Evolutionary conservation across 306 rosid genomes (phyloP), one percentile per base, ranked within the genome.

Genomic region (Acacia acuminata): DNA sequence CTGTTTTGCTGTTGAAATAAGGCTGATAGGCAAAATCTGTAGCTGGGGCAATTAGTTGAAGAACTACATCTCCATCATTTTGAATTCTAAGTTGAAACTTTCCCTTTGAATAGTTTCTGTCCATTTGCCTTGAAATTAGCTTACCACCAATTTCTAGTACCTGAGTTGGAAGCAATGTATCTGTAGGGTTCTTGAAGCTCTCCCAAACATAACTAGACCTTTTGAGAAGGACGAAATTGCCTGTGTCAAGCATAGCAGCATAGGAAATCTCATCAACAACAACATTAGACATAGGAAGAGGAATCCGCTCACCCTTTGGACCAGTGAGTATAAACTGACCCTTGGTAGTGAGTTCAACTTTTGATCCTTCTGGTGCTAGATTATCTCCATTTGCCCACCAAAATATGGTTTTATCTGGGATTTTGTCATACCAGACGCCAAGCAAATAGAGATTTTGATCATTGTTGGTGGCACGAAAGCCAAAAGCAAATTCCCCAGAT

Each of bases 351-450:
- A 69, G 74, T 40, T 69, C 17, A 69, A 69, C 5, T 11, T 69
- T 69, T 69, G 16, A 69, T 69, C 74, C 74, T 69, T 69, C 32
- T 42, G 32, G 32, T 14, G 79, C 79, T 63, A 71, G 79, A 7
- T 70, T 43, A 69, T 77, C 42, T 65, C 47, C 71, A 40, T 80
- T 88, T 69, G 85, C 84, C 64, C 68, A 75, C 86, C 87, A 83
- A 81, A 83, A 82, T 68, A 81, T 10, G 55, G 73, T 77, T 43
- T 34, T 13, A 4, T 83, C 77, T 20, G 81, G 42, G 45, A 60
- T 53, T 50, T 74, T 81, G 47, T 71, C 22, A 15, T 73, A 77
- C 83, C 85, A 73, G 17, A 77, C 75, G 38, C 79, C 78, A 58
- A 87, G 85, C 60, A 83, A 55, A 42, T 45, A 68, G 50, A 68